Percentiles rank a stretch among this genome's conserved stretches.
Conservation (phyloP, 1,284 basidiomycete species). For the Lentinula novae-zelandiae region DNA sequence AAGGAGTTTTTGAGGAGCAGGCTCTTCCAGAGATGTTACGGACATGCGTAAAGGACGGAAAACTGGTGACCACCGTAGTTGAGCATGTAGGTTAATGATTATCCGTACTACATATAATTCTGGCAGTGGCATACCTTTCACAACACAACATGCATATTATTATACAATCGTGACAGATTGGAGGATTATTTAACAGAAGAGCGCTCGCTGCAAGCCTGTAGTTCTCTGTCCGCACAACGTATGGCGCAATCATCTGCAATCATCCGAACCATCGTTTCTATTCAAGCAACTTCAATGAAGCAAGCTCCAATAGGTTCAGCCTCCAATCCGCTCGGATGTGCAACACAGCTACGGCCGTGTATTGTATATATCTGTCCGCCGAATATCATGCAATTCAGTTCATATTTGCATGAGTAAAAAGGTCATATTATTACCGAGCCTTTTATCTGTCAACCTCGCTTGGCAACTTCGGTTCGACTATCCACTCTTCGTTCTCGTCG, state of each 20-base stretch:
- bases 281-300: too few relatives aligned
- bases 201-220: too few relatives aligned
- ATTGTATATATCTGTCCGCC: too few relatives aligned
- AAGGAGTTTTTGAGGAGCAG: slow-evolving; percentile 89
- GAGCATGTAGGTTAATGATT: slow-evolving; percentile 72
- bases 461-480: neutral
- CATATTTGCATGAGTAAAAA: neutral
- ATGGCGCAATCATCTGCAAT: too few relatives aligned
- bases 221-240: too few relatives aligned
- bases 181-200: too few relatives aligned
- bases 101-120: neutral
- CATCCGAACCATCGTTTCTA: too few relatives aligned
- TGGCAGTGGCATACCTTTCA: neutral
- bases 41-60: slow-evolving; percentile 81
- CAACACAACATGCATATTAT: neutral
- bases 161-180: neutral
- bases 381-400: neutral
- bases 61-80: slow-evolving; percentile 84
- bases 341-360: too few relatives aligned
- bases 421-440: neutral
- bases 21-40: slow-evolving; percentile 96
- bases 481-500: neutral
- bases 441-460: neutral
- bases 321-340: too few relatives aligned
- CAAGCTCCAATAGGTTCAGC: too few relatives aligned